Conservation (phyloP, 257 asterid species). For the Forsythia viridissima region DNA sequence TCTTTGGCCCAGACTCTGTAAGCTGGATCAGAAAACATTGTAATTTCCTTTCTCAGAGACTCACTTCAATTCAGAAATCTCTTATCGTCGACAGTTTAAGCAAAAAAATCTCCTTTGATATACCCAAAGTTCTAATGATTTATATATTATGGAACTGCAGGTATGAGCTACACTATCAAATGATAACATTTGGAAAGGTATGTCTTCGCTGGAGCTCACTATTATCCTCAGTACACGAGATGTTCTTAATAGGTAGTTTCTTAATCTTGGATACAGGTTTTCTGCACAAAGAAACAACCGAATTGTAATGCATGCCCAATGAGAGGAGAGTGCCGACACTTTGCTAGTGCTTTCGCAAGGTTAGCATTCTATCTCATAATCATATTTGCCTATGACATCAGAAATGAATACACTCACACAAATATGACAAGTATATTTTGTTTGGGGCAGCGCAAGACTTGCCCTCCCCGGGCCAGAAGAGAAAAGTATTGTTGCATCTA, state of each 20-base stretch:
- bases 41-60: conserved; percentile 32
- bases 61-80: conserved; percentile 21
- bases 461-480: conserved; percentile 87
- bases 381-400: conserved; percentile 11
- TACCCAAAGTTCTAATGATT: conserved; percentile 30
- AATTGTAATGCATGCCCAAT: conserved; percentile 97
- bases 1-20: conserved; percentile 98
- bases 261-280: conserved; percentile 60
- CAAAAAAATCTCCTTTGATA: neutral
- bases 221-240: conserved; percentile 8
- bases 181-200: conserved; percentile 99
- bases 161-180: conserved; percentile 95
- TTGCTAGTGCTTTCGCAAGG: conserved; percentile 98
- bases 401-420: neutral
- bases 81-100: conserved; percentile 13
- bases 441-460: conserved; percentile 81
- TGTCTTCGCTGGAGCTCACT: conserved; percentile 17
- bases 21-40: conserved; percentile 89
- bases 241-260: conserved; percentile 17
- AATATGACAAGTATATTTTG: conserved; percentile 14
- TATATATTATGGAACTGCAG: conserved; percentile 44
- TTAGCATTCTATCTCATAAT: conserved; percentile 35
- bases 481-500: conserved; percentile 35
- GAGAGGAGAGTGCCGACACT: conserved; percentile 94
- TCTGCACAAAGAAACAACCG: conserved; percentile 95